Evolutionary conservation across 2,329 filamentous ascomycete species (phyloP), one percentile per base, ranked within the genome.

Genomic region (Stylonectria norvegica): DNA sequence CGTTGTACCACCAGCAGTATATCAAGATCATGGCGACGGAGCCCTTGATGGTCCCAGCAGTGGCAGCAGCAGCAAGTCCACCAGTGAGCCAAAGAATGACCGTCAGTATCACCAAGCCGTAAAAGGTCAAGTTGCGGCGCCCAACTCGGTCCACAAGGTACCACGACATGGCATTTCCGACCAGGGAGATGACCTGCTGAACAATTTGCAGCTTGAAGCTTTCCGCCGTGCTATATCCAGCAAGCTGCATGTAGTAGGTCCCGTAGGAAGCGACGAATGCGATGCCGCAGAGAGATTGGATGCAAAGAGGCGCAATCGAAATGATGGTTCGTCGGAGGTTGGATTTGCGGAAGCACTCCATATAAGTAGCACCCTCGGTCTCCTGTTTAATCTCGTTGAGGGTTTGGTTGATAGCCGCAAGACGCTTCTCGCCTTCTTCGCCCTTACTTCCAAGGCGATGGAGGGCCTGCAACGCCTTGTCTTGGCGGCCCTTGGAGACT

Each of bases 161-260:
- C 55, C 62, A 67, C 0, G 66, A 65, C 48, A 64, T 61, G 36
- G 70, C 46, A 37, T 68, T 70, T 16, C 68, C 68, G 4, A 64
- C 28, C 12, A 68, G 56, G 2, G 62, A 68, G 5, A 65, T 41
- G 3, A 61, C 56, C 34, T 68, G 66, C 45, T 69, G 66, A 8
- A 58, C 56, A 31, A 69, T 70, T 36, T 66, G 60, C 2, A 70
- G 53, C 36, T 53, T 61, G 53, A 68, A 70, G 38, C 57, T 62
- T 41, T 55, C 58, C 3, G 45, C 36, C 0, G 61, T 63, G 29
- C 55, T 58, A 45, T 63, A 69, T 7, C 68, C 68, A 8, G 68
- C 66, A 3, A 70, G 53, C 42, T 71, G 62, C 34, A 63, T 55
- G 47, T 70, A 71, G 50, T 71, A 71, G 3, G 67, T 69, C n/a